phyloP scores from a whole-genome alignment of 2,329 filamentous ascomycete genomes.

The Blastomyces emzantsi region DNA sequence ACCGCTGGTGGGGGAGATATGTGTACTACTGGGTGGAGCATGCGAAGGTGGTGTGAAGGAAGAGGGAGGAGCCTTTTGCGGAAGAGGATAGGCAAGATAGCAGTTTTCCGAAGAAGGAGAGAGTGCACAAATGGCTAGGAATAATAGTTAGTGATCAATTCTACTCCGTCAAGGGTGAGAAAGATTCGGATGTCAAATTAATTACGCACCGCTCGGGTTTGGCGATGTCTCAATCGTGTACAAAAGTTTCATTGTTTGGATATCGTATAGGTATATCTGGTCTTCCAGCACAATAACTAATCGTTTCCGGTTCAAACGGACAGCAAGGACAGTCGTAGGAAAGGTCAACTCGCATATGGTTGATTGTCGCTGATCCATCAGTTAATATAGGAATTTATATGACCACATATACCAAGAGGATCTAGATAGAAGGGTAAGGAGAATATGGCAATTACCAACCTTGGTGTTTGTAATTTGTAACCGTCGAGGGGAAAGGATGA shows the following conservation, averaged over 20 bases:
- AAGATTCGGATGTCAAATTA: background rate
- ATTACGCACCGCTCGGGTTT: slow-evolving; percentile 61
- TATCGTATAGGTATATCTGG: slow-evolving; percentile 97
- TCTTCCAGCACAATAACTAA: slow-evolving; percentile 90
- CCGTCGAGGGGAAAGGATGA: slow-evolving; percentile 84
- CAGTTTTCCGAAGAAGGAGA: slow-evolving; percentile 94
- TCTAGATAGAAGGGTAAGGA: background rate
- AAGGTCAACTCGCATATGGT: slow-evolving; percentile 99
- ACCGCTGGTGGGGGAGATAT: slow-evolving; percentile 75
- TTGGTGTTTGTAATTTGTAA: slow-evolving; percentile 97
- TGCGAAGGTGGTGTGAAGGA: slow-evolving; percentile 60
- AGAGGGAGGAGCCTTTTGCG: slow-evolving; percentile 50
- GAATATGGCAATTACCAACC: slow-evolving; percentile 42
- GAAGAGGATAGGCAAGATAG: slow-evolving; percentile 88
- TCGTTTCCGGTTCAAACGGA: slow-evolving; percentile 88
- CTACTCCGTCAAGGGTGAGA: background rate
- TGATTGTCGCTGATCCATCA: slow-evolving; percentile 50
- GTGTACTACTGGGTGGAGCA: slow-evolving; percentile 69
- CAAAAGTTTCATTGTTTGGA: slow-evolving; percentile 94
- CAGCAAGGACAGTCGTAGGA: slow-evolving; percentile 87
- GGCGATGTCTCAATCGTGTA: slow-evolving; percentile 90
- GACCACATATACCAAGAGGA: background rate
- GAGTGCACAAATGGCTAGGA: slow-evolving; percentile 71
- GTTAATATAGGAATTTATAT: slow-evolving; percentile 5
- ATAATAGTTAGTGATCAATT: background rate